Conservation (phyloP, 352 stramenopile genomes). For the Globisporangium heterothallicum region DNA sequence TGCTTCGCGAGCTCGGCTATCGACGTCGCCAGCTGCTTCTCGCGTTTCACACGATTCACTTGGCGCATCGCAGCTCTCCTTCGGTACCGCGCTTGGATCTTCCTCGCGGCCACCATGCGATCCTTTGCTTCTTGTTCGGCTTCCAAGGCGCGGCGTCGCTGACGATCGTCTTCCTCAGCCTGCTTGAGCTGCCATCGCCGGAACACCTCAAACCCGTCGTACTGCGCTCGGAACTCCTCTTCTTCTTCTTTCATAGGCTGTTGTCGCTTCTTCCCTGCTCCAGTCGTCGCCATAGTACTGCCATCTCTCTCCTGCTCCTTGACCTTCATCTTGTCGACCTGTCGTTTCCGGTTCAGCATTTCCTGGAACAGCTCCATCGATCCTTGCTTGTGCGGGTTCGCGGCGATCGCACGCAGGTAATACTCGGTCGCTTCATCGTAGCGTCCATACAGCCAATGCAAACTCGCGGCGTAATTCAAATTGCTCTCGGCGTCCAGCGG, state of each 20-base stretch:
- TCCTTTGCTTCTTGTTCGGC: conserved; percentile 17
- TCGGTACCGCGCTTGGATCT: conserved; percentile 66
- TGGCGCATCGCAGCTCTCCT: conserved; percentile 46
- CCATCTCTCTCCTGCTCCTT: conserved; percentile 8
- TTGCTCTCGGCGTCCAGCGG: conserved; percentile 54
- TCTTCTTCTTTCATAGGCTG: conserved; percentile 17
- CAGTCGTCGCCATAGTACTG: too few species aligned
- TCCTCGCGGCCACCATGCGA: conserved; percentile 32
- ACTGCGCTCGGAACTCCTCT: conserved; percentile 33
- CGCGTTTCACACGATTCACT: conserved; percentile 36
- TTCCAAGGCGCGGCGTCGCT: conserved; percentile 24
- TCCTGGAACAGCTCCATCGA: conserved; percentile 73
- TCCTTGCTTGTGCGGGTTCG: conserved; percentile 54
- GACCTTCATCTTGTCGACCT: conserved; percentile 20
- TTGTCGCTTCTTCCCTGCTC: conserved; percentile 8
- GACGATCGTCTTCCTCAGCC: conserved; percentile 44
- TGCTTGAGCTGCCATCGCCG: conserved; percentile 60
- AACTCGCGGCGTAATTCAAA: conserved; percentile 73
- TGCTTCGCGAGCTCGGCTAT: conserved; percentile 44
- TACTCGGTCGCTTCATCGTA: conserved; percentile 53
- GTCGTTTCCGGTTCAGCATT: conserved; percentile 53
- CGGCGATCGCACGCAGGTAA: conserved; percentile 63
- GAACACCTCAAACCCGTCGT: conserved; percentile 63
- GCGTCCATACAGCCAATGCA: conserved; percentile 68
- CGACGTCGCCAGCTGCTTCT: conserved; percentile 38